Evolutionary conservation across 2,329 filamentous ascomycete genomes (phyloP).

Genomic region (Cladophialophora chaetospira): DNA sequence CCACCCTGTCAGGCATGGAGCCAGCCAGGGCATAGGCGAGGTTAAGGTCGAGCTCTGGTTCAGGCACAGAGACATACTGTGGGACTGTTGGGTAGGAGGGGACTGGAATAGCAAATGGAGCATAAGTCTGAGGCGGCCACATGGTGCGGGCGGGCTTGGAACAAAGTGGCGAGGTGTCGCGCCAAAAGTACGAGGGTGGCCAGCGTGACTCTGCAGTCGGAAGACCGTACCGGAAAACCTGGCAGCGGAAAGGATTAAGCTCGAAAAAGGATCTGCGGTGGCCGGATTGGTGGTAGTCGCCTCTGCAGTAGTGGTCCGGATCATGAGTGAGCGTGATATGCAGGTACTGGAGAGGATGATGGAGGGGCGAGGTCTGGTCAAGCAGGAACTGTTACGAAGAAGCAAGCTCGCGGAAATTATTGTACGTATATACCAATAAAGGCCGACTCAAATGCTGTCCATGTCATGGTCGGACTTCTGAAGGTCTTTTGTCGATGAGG

Average conservation of each 20-base stretch:
- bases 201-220: conserved; percentile 12
- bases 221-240: not conserved
- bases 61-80: conserved; percentile 14
- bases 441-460: conserved; percentile 5
- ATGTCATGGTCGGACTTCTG: conserved; percentile 22
- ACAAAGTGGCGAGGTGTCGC: conserved; percentile 14
- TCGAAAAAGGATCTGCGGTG: conserved; percentile 16
- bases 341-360: conserved; percentile 14
- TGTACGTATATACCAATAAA: conserved; percentile 28
- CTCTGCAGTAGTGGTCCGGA: conserved; percentile 8
- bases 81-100: conserved; percentile 16
- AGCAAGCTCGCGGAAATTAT: conserved; percentile 21
- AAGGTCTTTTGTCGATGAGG: conserved; percentile 20
- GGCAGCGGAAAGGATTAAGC: conserved; percentile 19
- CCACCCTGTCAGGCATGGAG: not conserved
- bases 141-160: conserved; percentile 13
- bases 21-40: conserved; percentile 1
- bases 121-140: conserved; percentile 19
- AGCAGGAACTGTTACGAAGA: conserved; percentile 26
- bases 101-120: conserved; percentile 13
- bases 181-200: conserved; percentile 28
- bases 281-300: conserved; percentile 11
- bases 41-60: conserved; percentile 7
- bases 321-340: conserved; percentile 19
- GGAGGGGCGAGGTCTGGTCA: conserved; percentile 7